Evolutionary conservation across 441 rosid genomes (phyloP).

Genomic region (Raphanus hybrid): DNA sequence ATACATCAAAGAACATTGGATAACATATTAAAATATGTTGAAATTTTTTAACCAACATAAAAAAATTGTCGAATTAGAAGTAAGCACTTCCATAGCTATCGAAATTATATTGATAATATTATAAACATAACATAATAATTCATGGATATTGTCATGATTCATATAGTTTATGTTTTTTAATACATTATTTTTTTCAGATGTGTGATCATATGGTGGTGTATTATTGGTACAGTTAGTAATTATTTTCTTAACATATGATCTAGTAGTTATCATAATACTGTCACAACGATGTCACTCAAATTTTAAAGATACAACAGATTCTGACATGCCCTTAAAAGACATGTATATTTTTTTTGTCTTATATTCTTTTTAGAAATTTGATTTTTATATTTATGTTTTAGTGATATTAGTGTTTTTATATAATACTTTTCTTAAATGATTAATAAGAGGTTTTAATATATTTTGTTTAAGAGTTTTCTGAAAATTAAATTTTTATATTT

Average conservation of each 20-base stretch:
- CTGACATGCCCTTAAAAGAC: no score
- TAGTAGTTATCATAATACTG: background rate
- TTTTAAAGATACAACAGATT: background rate
- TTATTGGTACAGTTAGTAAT: background rate
- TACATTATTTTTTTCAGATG: background rate
- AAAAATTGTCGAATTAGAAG: background rate
- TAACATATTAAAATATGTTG: background rate
- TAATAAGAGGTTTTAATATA: no score
- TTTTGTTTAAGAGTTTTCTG: no score
- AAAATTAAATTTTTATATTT: no score
- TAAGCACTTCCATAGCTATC: background rate
- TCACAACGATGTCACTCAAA: background rate
- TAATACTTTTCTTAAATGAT: no score
- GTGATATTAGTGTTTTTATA: no score
- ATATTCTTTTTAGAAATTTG: no score
- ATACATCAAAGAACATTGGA: background rate
- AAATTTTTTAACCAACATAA: background rate
- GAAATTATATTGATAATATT: background rate
- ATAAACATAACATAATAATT: background rate
- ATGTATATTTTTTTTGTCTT: no score
- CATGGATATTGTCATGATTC: background rate
- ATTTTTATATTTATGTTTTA: no score
- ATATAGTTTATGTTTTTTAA: background rate
- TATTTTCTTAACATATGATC: background rate
- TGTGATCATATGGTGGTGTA: background rate